Base-by-base conservation (phyloP, 495 filamentous ascomycete species). In the Talaromyces trachyspermus region DNA sequence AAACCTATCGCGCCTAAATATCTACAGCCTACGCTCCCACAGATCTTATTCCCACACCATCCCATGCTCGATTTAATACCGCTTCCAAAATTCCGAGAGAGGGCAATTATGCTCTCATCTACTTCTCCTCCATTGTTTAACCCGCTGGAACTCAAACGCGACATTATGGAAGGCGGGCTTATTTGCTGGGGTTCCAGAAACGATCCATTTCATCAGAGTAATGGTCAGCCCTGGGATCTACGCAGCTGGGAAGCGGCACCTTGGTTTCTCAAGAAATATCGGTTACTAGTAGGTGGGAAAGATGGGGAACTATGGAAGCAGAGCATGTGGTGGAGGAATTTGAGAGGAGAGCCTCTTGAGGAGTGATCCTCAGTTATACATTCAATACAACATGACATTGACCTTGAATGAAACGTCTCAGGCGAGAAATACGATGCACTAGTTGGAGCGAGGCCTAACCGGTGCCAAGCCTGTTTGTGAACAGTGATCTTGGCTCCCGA, bases 1-100 rank as follows among this genome's bases (percentile, higher is more conserved):
- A 56, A 54, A 6, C 51, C 58, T 2, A 56, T 47, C 1, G 59
- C 58, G 17, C 69, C 65, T 1, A 33, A 57, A n/a, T 57, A 68
- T 47, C 53, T 75, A 0, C 64, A 61, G 36, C 71, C 69, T 0
- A 75, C 71, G 2, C 54, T 66, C 29, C 60, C 69, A 1, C 71
- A 75, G 52, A 65, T 75, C 10, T 57, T 75, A 5, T 58, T 66
- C 29, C 63, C 67, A 8, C 71, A 72, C 48, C 65, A 70, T 42
- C 61, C 68, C 2, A 61, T 62, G 11, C 49, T 75, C 9, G 71
- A 73, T 40, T 42, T 75, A 9, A 59, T 75, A 8, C 69, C 71
- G 0, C 30, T 71, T n/a, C 71, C 71, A 0, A 35, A 49, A 1
- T 52, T 75, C 2, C 54, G 71, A 4, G 61, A 63, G 10, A 46